phyloP scores from a whole-genome alignment of 2,329 filamentous ascomycete species.

The Penicillium sp. region DNA sequence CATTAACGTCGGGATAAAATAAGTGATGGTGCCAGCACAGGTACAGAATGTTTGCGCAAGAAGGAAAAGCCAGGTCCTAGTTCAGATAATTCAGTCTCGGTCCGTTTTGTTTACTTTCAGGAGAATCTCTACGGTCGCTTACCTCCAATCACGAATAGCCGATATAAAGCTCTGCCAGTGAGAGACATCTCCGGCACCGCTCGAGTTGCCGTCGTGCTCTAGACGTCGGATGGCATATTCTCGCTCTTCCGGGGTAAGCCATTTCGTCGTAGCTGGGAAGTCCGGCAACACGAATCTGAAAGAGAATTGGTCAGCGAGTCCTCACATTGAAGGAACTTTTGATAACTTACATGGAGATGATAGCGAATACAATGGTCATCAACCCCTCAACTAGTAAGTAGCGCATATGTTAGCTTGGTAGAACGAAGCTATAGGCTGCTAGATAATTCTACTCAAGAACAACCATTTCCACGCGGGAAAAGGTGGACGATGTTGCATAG shows the following conservation, averaged over 20 bases:
- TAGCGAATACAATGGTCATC: too few species aligned
- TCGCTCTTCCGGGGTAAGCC: background rate
- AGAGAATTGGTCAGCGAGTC: background rate
- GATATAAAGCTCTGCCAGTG: too few species aligned
- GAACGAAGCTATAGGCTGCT: background rate
- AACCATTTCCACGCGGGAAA: background rate
- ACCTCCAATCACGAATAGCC: too few species aligned
- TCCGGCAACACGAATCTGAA: background rate
- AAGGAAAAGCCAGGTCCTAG: constrained; percentile 1
- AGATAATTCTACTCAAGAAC: background rate
- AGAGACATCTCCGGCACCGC: background rate
- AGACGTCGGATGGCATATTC: background rate
- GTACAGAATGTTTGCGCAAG: background rate
- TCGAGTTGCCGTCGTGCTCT: background rate
- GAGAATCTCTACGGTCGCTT: too few species aligned
- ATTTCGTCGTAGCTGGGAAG: background rate
- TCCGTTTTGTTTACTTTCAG: too few species aligned
- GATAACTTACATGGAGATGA: too few species aligned
- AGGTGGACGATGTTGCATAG: background rate
- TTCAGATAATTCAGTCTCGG: background rate
- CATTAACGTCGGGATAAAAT: background rate
- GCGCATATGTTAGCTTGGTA: too few species aligned
- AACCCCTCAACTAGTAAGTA: too few species aligned
- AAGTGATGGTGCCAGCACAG: background rate
- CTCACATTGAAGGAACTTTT: too few species aligned